Percentiles rank a stretch among this genome's conserved stretches.
phyloP scores from a whole-genome alignment of 768 basidiomycete genomes.

The Leccinum barrowsii region DNA sequence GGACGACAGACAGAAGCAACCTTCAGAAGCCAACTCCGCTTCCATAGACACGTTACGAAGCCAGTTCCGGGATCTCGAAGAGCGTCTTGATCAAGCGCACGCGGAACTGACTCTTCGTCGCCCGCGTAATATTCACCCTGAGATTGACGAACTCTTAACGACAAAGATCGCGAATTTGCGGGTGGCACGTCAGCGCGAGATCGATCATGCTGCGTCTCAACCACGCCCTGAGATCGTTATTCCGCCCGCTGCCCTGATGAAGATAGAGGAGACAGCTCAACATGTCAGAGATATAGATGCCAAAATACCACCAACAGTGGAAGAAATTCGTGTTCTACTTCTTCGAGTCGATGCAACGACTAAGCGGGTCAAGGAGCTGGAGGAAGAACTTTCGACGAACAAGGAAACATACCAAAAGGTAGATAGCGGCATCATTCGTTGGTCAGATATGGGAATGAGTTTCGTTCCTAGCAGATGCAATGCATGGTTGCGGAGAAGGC shows the following conservation, averaged over 20 bases:
- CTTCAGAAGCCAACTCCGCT: neutral
- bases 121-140: slow-evolving; percentile 13
- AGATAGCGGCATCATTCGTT: neutral
- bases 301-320: slow-evolving; percentile 22
- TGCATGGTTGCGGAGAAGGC: slow-evolving; percentile 14
- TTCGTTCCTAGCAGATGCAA: slow-evolving; percentile 16
- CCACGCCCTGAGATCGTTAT: slow-evolving; percentile 21
- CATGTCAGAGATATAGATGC: slow-evolving; percentile 19
- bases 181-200: slow-evolving; percentile 19
- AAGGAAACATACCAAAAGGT: slow-evolving; percentile 21
- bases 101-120: slow-evolving; percentile 29
- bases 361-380: slow-evolving; percentile 18
- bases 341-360: slow-evolving; percentile 19
- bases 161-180: slow-evolving; percentile 20
- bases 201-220: slow-evolving; percentile 13
- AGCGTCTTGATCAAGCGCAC: slow-evolving; percentile 30
- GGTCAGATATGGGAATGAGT: neutral
- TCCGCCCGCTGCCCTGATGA: slow-evolving; percentile 10
- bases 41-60: slow-evolving; percentile 11
- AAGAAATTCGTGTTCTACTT: slow-evolving; percentile 26
- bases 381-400: slow-evolving; percentile 19
- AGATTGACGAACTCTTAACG: slow-evolving; percentile 18
- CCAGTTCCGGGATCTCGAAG: slow-evolving; percentile 23
- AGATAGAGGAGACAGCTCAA: slow-evolving; percentile 18
- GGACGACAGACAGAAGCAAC: neutral